phyloP scores from a whole-genome alignment of 257 asterid species.

The Henckelia pumila region DNA sequence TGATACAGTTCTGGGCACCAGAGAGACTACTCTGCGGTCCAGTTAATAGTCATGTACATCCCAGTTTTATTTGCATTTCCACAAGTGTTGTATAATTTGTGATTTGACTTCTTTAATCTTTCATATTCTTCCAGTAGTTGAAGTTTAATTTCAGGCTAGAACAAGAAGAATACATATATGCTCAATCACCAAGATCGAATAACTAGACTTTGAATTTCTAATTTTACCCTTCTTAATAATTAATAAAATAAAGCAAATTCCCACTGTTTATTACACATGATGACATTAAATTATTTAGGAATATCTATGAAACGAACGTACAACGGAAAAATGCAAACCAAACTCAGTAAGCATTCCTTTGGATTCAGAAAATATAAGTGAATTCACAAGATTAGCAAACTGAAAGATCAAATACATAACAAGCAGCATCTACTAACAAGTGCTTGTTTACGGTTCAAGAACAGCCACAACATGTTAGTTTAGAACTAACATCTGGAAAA shows the following conservation, averaged over 20 bases:
- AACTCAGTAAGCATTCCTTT: background rate
- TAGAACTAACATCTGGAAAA: background rate
- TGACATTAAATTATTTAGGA: background rate
- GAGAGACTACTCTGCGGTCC: background rate
- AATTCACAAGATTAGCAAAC: background rate
- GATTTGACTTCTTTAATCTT: no score
- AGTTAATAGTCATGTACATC: background rate
- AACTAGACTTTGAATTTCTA: background rate
- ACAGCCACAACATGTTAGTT: no score
- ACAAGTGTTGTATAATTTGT: background rate
- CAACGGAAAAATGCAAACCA: background rate
- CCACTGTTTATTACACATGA: background rate
- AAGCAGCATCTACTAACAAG: background rate
- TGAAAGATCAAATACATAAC: background rate
- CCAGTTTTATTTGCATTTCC: background rate
- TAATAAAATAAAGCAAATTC: background rate
- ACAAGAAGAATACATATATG: background rate
- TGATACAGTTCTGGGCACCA: background rate
- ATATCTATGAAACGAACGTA: background rate
- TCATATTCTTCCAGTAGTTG: background rate
- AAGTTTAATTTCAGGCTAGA: background rate
- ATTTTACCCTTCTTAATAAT: background rate
- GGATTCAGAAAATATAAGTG: background rate
- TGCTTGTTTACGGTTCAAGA: background rate
- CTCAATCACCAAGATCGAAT: no score